phyloP scores from a whole-genome alignment of 140 eudicot genomes.

The Oenanthe javanica region DNA sequence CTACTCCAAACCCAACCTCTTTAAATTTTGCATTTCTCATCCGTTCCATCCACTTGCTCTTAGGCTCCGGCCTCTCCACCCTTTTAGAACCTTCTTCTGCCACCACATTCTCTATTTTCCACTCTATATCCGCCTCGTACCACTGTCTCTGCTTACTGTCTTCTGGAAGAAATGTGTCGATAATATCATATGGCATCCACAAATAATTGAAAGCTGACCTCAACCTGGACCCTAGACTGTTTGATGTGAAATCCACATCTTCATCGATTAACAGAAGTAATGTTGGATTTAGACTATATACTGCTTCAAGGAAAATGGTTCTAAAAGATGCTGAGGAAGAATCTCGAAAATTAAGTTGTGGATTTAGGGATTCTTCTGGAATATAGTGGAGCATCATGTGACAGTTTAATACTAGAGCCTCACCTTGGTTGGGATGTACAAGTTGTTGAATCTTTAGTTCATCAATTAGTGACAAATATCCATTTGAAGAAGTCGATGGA shows the following conservation, averaged over 20 bases:
- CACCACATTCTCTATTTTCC: slow-evolving; percentile 92
- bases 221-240: slow-evolving; percentile 45
- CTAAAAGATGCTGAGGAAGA: slow-evolving; percentile 35
- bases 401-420: slow-evolving; percentile 72
- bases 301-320: slow-evolving; percentile 47
- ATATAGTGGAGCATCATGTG: slow-evolving; percentile 91
- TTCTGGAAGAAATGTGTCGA: slow-evolving; percentile 70
- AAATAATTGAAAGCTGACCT: slow-evolving; percentile 77
- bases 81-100: slow-evolving; percentile 66
- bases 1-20: slow-evolving; percentile 57
- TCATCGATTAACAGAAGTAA: slow-evolving; percentile 74
- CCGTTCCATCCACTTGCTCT: slow-evolving; percentile 66
- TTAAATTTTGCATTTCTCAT: slow-evolving; percentile 61
- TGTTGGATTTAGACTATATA: slow-evolving; percentile 58
- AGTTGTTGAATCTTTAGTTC: slow-evolving; percentile 51
- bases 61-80: slow-evolving; percentile 75
- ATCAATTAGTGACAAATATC: slow-evolving; percentile 60
- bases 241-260: slow-evolving; percentile 82
- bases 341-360: not conserved
- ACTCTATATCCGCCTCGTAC: slow-evolving; percentile 80
- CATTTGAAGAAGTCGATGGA: slow-evolving; percentile 56
- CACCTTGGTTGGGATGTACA: slow-evolving; percentile 26
- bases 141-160: slow-evolving; percentile 78
- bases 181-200: slow-evolving; percentile 90
- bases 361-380: slow-evolving; percentile 59